Evolutionary conservation across 257 asterid species (phyloP).

Genomic region (Nyctanthes arbortristis): DNA sequence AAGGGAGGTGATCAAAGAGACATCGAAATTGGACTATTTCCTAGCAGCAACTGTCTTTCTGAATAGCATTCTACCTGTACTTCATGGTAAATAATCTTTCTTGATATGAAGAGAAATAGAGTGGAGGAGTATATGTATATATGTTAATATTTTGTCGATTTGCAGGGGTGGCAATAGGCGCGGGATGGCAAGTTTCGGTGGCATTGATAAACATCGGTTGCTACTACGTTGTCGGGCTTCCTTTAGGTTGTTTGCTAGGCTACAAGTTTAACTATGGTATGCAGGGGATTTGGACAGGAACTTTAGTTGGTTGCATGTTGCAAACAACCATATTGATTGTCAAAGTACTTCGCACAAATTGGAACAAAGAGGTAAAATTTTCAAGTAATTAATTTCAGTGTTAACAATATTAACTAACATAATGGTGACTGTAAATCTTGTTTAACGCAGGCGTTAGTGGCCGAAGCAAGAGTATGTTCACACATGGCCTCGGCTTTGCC

Average conservation of each 20-base stretch:
- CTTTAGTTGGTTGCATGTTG: constrained; percentile 63
- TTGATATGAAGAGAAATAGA: too few relatives aligned
- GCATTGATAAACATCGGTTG: constrained; percentile 59
- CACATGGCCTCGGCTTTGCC: constrained; percentile 30
- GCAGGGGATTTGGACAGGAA: constrained; percentile 75
- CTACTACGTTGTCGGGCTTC: constrained; percentile 73
- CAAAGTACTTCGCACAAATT: constrained; percentile 46
- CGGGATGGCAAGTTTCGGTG: constrained; percentile 80
- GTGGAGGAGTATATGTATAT: too few relatives aligned
- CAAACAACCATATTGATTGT: constrained; percentile 51
- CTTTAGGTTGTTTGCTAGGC: constrained; percentile 74
- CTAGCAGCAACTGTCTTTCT: constrained; percentile 65
- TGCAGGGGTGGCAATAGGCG: constrained; percentile 89
- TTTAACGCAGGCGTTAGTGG: constrained; percentile 50
- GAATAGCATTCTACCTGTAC: constrained; percentile 77
- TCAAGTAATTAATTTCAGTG: background rate
- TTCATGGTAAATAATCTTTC: constrained; percentile 52
- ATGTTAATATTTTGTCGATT: too few relatives aligned
- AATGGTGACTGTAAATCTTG: constrained; percentile 8
- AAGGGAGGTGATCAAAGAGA: constrained; percentile 48
- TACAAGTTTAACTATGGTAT: constrained; percentile 57
- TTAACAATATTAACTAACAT: too few relatives aligned
- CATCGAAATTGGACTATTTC: constrained; percentile 64
- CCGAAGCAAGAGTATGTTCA: constrained; percentile 47
- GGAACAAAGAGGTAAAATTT: constrained; percentile 60